Base-by-base conservation (phyloP, 225 moss, liverwort and hornwort genomes). In the Anthoceros angustus region DNA sequence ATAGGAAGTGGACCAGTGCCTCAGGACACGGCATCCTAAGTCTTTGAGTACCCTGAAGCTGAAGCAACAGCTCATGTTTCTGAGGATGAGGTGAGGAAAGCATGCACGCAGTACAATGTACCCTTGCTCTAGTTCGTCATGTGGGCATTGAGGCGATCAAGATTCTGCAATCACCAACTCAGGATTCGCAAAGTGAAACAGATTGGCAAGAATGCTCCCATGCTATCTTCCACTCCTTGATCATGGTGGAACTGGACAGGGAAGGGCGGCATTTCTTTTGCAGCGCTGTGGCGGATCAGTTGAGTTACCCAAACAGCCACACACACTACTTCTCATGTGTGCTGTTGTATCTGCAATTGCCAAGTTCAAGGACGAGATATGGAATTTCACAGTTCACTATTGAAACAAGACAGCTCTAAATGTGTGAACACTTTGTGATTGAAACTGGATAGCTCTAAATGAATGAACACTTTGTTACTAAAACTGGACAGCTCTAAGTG, bases 311-410 rank as follows among this genome's bases (percentile, higher is more conserved):
- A 25, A 94, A 94, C 76, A 94, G 90, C 62, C 93, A 94, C 64
- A 94, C 93, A 25, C 90, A 90, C 62, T 90, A 94, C 72, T 94
- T 94, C 62, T 94, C 93, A 2, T 94, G 93, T 76, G 93, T 94
- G 39, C 80, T 94, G 42, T 67, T 94, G 72, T 94, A 87, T 73
- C 84, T 94, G 55, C 90, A n/a, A n/a, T 90, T 62, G 93, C 93
- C 2, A 90, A 94, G 67, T 63, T 63, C 25, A 14, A 40, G 43
- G 84, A 94, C 90, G 93, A 94, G 73, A 86, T 94, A 42, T 83
- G 90, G 64, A 87, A n/a, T n/a, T n/a, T n/a, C n/a, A n/a, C n/a
- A n/a, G n/a, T n/a, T n/a, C n/a, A n/a, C n/a, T n/a, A n/a, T n/a
- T n/a, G n/a, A n/a, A n/a, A n/a, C n/a, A n/a, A n/a, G n/a, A n/a